Percentiles rank a stretch among this genome's conserved stretches.
Evolutionary conservation across 169 alveolate species (phyloP).

Genomic region (Prorocentrum cordatum): DNA sequence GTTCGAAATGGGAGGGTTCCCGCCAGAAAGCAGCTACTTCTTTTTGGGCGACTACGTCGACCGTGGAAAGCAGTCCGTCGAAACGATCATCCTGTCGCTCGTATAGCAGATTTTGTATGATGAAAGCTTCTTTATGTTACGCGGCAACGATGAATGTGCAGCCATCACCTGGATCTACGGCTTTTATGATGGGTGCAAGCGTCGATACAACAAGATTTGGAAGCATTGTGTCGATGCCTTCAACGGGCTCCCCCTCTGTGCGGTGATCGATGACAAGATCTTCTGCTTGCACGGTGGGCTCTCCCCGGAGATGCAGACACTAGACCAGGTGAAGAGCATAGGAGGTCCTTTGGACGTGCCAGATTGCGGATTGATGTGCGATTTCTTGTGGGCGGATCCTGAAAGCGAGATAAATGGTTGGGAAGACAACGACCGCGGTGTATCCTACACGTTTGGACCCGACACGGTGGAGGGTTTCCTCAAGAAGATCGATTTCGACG

Average conservation of each 20-base stretch:
- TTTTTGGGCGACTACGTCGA: constrained; percentile 96
- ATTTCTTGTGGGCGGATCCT: constrained; percentile 97
- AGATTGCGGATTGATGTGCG: constrained; percentile 97
- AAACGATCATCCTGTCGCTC: constrained; percentile 89
- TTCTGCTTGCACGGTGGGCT: constrained; percentile 99
- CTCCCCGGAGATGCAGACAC: constrained; percentile 89
- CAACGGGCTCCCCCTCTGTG: constrained; percentile 78
- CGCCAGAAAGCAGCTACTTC: constrained; percentile 94
- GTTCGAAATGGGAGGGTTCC: constrained; percentile 96
- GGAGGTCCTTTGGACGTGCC: constrained; percentile 87
- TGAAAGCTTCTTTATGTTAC: constrained; percentile 86
- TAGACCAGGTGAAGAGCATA: constrained; percentile 85
- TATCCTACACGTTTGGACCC: constrained; percentile 78
- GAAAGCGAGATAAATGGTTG: neutral
- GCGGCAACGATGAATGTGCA: constrained; percentile 98
- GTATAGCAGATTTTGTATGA: constrained; percentile 84
- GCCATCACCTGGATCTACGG: constrained; percentile 90
- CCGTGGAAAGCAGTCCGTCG: constrained; percentile 94
- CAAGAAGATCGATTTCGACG: constrained; percentile 79
- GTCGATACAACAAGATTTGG: too few species aligned
- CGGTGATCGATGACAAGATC: constrained; percentile 92
- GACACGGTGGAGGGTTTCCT: constrained; percentile 77
- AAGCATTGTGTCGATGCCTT: too few species aligned
- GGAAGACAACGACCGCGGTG: constrained; percentile 65
- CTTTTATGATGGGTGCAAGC: neutral